Conservation (phyloP, 192 early-diverging fungal genomes). For the Cladochytrium replicatum region DNA sequence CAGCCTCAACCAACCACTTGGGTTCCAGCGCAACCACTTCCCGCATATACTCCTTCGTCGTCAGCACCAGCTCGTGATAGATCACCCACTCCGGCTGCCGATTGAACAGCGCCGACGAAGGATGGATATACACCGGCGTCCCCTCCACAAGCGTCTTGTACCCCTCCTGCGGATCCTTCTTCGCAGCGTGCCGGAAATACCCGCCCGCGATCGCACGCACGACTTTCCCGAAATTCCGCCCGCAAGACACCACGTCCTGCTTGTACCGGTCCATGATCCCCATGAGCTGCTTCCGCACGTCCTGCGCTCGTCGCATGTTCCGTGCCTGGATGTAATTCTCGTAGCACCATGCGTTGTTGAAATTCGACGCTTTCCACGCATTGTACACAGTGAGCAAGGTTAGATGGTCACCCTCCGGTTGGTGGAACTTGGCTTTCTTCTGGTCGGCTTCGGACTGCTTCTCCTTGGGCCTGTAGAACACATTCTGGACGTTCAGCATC, state of each 20-base stretch:
- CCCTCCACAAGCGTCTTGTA: conserved; percentile 98
- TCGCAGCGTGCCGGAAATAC: conserved; percentile 92
- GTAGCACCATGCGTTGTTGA: conserved; percentile 89
- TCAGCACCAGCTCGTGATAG: conserved; percentile 84
- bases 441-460: conserved; percentile 86
- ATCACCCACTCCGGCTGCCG: conserved; percentile 93
- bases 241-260: conserved; percentile 91
- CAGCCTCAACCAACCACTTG: conserved; percentile 91
- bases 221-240: conserved; percentile 88
- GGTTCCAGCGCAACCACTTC: conserved; percentile 83
- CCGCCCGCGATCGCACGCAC: conserved; percentile 83
- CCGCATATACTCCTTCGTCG: conserved; percentile 87
- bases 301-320: conserved; percentile 86
- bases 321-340: conserved; percentile 93
- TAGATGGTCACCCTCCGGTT: conserved; percentile 95
- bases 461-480: conserved; percentile 95
- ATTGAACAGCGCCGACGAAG: conserved; percentile 91
- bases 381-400: conserved; percentile 94
- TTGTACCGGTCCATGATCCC: conserved; percentile 85
- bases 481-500: conserved; percentile 65
- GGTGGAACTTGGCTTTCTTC: conserved; percentile 96
- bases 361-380: conserved; percentile 89
- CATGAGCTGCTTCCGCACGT: conserved; percentile 90
- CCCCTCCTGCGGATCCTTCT: conserved; percentile 97
- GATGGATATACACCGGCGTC: conserved; percentile 96